Evolutionary conservation across 1,284 basidiomycete genomes (phyloP), one percentile per base, ranked within the genome.

Genomic region (Kwoniella shivajii): DNA sequence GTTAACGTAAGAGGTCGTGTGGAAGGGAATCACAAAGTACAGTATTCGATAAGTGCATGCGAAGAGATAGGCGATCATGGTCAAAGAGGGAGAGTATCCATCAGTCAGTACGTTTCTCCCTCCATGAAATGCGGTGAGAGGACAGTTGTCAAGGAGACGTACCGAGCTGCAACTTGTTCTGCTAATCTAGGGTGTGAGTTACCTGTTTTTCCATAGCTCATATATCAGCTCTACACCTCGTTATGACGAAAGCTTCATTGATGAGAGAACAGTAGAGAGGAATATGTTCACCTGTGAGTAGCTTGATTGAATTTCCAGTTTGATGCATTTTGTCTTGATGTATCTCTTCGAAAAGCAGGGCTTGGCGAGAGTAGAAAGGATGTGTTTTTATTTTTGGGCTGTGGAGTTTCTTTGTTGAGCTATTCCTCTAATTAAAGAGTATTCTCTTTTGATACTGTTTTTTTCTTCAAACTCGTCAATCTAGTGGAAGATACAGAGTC

Each of bases 161-260:
- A 96, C 93, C 93, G 87, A 82, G 93, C 88, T 72, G 92, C 90
- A 76, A 99, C 92, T 60, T 87, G 84, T 77, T 90, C 85, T 73
- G 95, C 95, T 80, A 99, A 89, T 84, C 92, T 90, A 64, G 93
- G 92, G 82, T 99, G 95, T 78, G 91, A 92, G 83, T 97, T 99
- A 78, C 95, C 93, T 97, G 80, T 34, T 14, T 20, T 29, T 43
- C 7, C 29, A 22, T 11, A 13, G 38, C n/a, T n/a, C 4, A 38
- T 30, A 45, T 27, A 36, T 56, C 34, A 55, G 56, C 48, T 41
- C 24, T 29, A 9, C 41, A 26, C 11, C 6, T 18, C 31, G 14
- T 6, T 11, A 33, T 20, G 33, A 36, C 10, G 10, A 36, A n/a
- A 10, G 34, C n/a, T 36, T n/a, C 10, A 36, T 20, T 26, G n/a